Conservation (phyloP, 225 moss, liverwort and hornwort species). For the Anthoceros angustus region DNA sequence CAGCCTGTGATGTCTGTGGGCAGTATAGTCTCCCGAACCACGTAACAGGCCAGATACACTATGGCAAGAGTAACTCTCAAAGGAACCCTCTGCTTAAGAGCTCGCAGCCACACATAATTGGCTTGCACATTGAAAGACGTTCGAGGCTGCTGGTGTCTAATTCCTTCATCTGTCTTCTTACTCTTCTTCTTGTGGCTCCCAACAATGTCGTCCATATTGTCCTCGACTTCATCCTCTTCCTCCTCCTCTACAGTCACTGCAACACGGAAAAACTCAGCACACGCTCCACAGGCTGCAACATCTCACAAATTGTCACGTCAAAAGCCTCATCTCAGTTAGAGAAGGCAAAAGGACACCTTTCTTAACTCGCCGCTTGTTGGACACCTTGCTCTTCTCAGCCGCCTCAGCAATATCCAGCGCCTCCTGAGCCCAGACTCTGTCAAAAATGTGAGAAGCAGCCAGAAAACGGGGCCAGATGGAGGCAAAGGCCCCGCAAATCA, state of each 20-base stretch:
- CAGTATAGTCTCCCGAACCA: conserved; percentile 75
- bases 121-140: conserved; percentile 48
- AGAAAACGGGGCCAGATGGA: conserved; percentile 82
- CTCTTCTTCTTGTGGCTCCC: neutral
- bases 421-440: conserved; percentile 70
- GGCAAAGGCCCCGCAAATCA: conserved; percentile 71
- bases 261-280: no score
- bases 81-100: conserved; percentile 73
- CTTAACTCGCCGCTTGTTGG: conserved; percentile 8
- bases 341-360: conserved; percentile 10
- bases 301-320: neutral
- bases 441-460: conserved; percentile 55
- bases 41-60: conserved; percentile 63
- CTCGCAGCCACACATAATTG: conserved; percentile 57
- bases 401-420: conserved; percentile 61
- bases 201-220: neutral
- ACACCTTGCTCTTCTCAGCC: conserved; percentile 25
- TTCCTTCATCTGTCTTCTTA: neutral
- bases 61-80: conserved; percentile 59
- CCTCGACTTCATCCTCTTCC: no score
- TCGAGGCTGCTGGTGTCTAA: conserved; percentile 26
- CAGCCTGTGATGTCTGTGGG: conserved; percentile 73
- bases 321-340: neutral
- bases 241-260: no score
- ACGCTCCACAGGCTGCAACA: no score